phyloP scores from a whole-genome alignment of 2,329 filamentous ascomycete genomes.

The Esteya vermicola region DNA sequence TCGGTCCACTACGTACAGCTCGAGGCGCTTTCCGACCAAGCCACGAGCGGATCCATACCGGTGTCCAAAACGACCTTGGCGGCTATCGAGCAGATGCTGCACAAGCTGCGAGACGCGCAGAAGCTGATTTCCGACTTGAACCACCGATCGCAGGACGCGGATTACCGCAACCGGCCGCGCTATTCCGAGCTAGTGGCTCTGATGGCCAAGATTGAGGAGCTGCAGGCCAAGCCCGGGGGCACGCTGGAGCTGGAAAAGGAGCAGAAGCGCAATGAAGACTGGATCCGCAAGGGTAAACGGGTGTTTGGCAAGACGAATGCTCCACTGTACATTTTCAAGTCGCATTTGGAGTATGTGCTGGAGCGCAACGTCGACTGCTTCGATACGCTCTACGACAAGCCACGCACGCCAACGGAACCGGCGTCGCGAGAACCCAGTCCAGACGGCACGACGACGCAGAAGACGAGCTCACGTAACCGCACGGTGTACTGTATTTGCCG shows the following conservation, averaged over 20 bases:
- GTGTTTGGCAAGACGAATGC: slow-evolving; percentile 97
- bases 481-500: slow-evolving; percentile 98
- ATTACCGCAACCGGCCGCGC: slow-evolving; percentile 67
- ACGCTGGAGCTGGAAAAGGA: slow-evolving; percentile 90
- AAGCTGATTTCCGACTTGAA: slow-evolving; percentile 73
- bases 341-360: slow-evolving; percentile 85
- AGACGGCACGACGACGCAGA: slow-evolving; percentile 35
- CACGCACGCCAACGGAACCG: slow-evolving; percentile 80
- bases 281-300: slow-evolving; percentile 98
- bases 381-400: slow-evolving; percentile 70
- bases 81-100: slow-evolving; percentile 78
- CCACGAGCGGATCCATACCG: slow-evolving; percentile 53
- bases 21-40: slow-evolving; percentile 79
- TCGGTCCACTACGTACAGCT: slow-evolving; percentile 87
- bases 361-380: slow-evolving; percentile 87
- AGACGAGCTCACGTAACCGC: slow-evolving; percentile 46
- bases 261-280: slow-evolving; percentile 90
- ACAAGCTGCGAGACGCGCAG: slow-evolving; percentile 91
- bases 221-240: slow-evolving; percentile 84
- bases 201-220: slow-evolving; percentile 70
- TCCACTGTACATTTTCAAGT: slow-evolving; percentile 85
- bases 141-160: slow-evolving; percentile 58
- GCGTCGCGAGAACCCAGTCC: slow-evolving; percentile 66
- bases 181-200: slow-evolving; percentile 86
- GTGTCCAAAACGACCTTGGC: slow-evolving; percentile 70